A percentile compares a stretch with the other conserved stretches of the same genome.
phyloP scores from a whole-genome alignment of 208 protist species.

The Leptomonas pyrrhocoris region DNA sequence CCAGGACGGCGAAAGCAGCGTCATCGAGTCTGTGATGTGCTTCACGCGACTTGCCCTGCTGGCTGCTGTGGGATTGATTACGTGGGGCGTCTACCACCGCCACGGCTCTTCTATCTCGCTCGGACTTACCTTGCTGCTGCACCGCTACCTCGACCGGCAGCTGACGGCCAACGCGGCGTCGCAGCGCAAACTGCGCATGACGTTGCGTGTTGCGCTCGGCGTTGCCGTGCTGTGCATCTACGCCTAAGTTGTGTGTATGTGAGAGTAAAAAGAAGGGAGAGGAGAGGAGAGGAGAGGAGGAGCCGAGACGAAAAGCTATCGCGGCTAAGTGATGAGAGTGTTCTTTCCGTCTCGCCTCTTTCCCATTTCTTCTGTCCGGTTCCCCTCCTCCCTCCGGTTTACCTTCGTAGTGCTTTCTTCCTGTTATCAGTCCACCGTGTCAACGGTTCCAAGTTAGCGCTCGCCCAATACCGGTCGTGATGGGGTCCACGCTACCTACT shows the following conservation, averaged over 20 bases:
- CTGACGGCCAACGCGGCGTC: constrained; percentile 40
- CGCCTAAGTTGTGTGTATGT: constrained; percentile 1
- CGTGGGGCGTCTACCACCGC: constrained; percentile 34
- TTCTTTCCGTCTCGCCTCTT: too few relatives aligned
- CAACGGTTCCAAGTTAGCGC: too few relatives aligned
- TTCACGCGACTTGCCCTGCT: constrained; percentile 19
- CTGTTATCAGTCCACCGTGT: too few relatives aligned
- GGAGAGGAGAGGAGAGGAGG: background rate
- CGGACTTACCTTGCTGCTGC: constrained; percentile 46
- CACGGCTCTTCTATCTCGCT: constrained; percentile 37
- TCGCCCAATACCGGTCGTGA: too few relatives aligned
- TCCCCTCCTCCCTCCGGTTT: too few relatives aligned
- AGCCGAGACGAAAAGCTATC: background rate
- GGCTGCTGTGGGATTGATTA: constrained; percentile 8
- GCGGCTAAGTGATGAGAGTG: too few relatives aligned
- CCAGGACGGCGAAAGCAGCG: background rate
- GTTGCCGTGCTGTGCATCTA: constrained; percentile 43
- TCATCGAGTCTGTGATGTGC: background rate
- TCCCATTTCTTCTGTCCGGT: too few relatives aligned
- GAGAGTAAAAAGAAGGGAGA: background rate
- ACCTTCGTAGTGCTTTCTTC: too few relatives aligned
- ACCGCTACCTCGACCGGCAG: constrained; percentile 44
- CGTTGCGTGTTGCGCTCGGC: constrained; percentile 36
- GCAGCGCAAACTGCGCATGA: constrained; percentile 32
- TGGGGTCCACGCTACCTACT: too few relatives aligned